Conservation (phyloP, 371 early-diverging fungal genomes). For the Rhizopus sp. region DNA sequence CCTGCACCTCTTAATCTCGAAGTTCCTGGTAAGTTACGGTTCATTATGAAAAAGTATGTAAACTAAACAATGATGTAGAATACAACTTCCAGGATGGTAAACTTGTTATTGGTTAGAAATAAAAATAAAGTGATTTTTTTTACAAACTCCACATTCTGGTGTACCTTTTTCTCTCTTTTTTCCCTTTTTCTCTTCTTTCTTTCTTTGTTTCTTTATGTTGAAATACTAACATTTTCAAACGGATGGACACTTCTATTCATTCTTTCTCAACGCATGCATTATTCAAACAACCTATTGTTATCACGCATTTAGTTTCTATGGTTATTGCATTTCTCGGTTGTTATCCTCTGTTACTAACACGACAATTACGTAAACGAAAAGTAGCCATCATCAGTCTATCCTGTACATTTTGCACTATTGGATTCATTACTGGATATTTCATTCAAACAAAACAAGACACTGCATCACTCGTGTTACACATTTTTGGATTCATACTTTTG, state of each 20-base stretch:
- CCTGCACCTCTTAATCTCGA: conserved; percentile 98
- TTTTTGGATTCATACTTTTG: conserved; percentile 11
- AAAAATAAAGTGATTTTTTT: neutral
- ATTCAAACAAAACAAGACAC: conserved; percentile 17
- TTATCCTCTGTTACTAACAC: conserved; percentile 41
- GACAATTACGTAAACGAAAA: conserved; percentile 36
- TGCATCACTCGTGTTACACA: conserved; percentile 11
- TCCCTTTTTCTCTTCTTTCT: neutral
- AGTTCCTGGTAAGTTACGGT: conserved; percentile 69
- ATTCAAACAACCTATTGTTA: conserved; percentile 43
- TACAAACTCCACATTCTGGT: neutral
- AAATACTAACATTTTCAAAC: neutral
- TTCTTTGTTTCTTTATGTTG: neutral
- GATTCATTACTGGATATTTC: conserved; percentile 33
- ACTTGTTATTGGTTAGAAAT: conserved; percentile 54
- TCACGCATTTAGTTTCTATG: conserved; percentile 41
- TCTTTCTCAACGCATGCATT: conserved; percentile 45
- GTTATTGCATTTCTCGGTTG: conserved; percentile 41
- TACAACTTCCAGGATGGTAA: conserved; percentile 49
- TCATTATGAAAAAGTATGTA: neutral
- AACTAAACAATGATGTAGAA: conserved; percentile 26
- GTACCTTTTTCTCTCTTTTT: conserved; percentile 1
- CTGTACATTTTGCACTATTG: conserved; percentile 29
- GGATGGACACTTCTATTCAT: conserved; percentile 32
- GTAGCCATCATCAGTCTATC: conserved; percentile 22